Evolutionary conservation across 768 basidiomycete species (phyloP).

Genomic region (Auriculariales sp.): DNA sequence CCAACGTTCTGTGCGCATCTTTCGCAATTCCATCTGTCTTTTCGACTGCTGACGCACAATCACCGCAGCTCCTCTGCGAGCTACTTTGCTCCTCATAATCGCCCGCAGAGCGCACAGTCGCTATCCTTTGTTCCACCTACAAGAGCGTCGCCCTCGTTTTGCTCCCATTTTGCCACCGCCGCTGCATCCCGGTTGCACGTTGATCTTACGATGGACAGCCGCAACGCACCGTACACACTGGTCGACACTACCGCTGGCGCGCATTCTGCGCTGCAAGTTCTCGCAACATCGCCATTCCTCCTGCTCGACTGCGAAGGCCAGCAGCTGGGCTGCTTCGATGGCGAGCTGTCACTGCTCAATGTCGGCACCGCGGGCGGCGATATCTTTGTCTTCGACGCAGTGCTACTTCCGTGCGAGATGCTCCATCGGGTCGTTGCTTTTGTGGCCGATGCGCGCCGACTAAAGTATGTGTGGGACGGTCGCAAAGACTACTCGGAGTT

Average conservation of each 20-base stretch:
- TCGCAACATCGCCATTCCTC: conserved; percentile 8
- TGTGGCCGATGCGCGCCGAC: conserved; percentile 15
- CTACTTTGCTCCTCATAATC: no score
- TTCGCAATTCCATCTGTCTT: no score
- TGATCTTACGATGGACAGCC: no score
- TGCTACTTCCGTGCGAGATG: conserved; percentile 8
- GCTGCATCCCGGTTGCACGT: no score
- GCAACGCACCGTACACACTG: no score
- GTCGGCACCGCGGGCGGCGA: conserved; percentile 17
- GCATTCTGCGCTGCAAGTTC: conserved; percentile 1
- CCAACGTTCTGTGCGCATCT: no score
- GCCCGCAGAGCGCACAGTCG: no score
- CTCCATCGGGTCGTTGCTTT: conserved; percentile 16
- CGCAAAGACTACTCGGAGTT: conserved; percentile 27
- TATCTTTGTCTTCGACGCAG: conserved; percentile 24
- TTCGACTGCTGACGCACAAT: no score
- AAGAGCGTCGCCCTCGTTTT: no score
- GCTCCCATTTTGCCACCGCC: no score
- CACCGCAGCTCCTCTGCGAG: no score
- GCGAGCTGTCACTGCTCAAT: conserved; percentile 22
- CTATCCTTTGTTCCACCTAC: no score
- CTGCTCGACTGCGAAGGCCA: conserved; percentile 28
- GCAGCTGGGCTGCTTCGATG: conserved; percentile 17
- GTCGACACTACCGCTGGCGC: background rate
- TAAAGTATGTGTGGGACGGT: conserved; percentile 30